Percentiles rank a stretch among this genome's conserved stretches.
Conservation (phyloP, 352 stramenopile species). For the Pythium insidiosum region DNA sequence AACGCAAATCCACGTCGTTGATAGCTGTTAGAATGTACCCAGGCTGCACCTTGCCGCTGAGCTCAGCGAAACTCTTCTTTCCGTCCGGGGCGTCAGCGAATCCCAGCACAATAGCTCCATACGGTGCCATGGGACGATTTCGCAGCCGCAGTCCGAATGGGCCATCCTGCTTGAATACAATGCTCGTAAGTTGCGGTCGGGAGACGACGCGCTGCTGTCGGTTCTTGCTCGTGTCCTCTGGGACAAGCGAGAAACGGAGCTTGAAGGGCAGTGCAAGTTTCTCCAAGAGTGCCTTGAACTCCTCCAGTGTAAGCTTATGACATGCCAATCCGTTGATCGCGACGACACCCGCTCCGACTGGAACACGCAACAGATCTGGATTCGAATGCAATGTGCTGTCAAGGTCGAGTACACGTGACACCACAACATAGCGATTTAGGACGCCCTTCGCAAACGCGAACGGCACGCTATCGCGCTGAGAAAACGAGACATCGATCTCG, state of each 20-base stretch:
- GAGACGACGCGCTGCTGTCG: constrained; percentile 37
- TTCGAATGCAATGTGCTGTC: constrained; percentile 1
- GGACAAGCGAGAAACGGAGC: constrained; percentile 57
- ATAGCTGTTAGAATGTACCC: constrained; percentile 54
- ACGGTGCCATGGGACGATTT: constrained; percentile 51
- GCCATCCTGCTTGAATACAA: constrained; percentile 67
- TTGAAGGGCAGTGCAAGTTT: constrained; percentile 43
- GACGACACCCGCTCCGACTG: constrained; percentile 48
- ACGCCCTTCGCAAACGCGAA: constrained; percentile 67
- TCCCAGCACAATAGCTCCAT: constrained; percentile 68
- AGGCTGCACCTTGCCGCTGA: constrained; percentile 64
- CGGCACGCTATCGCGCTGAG: constrained; percentile 32
- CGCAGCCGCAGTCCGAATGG: constrained; percentile 70
- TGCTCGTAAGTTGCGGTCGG: constrained; percentile 39
- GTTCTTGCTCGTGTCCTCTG: constrained; percentile 50
- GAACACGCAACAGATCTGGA: constrained; percentile 33
- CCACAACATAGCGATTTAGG: constrained; percentile 59
- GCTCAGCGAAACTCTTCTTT: constrained; percentile 48
- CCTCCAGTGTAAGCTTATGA: constrained; percentile 61
- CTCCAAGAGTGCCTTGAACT: constrained; percentile 46
- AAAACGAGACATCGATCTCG: constrained; percentile 58
- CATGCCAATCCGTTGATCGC: constrained; percentile 73
- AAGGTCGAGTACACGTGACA: constrained; percentile 41
- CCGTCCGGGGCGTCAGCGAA: constrained; percentile 44
- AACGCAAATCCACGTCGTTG: constrained; percentile 65